These are phyloP conservation scores for Avena sativa DNA, from an alignment of 176 grass and related monocot genomes.

Conservation along the genomic window DNA sequence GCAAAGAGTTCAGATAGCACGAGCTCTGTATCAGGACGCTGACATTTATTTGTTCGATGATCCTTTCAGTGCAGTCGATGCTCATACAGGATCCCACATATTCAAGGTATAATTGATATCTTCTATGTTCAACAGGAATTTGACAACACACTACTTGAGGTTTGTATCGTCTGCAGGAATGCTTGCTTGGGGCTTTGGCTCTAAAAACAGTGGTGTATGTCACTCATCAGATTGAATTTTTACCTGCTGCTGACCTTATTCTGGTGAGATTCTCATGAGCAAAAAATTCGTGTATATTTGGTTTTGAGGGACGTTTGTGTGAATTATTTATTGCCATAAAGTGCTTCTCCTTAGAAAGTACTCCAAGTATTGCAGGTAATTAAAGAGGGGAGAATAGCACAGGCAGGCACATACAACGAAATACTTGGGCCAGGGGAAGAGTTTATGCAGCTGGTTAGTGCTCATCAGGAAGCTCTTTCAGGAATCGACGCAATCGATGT, in stretches of 20 bases:
- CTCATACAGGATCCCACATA: slow-evolving; percentile 25
- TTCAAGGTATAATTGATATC: not conserved
- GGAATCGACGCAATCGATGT: not conserved
- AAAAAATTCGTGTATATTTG: not conserved
- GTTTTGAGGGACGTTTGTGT: not conserved
- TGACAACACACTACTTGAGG: not conserved
- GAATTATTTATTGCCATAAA: not conserved
- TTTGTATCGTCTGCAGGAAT: slow-evolving; percentile 61
- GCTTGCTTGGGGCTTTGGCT: slow-evolving; percentile 57
- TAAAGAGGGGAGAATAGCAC: slow-evolving; percentile 69
- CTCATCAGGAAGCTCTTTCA: slow-evolving; percentile 64
- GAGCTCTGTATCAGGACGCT: slow-evolving; percentile 5
- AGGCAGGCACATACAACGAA: slow-evolving; percentile 56
- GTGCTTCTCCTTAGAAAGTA: not conserved
- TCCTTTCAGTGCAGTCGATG: slow-evolving; percentile 12
- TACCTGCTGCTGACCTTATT: slow-evolving; percentile 66
- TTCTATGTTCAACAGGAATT: not conserved
- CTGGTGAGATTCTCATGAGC: slow-evolving; percentile 48
- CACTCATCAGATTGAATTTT: slow-evolving; percentile 82
- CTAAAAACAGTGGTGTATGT: slow-evolving; percentile 78
- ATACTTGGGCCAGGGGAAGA: slow-evolving; percentile 65
- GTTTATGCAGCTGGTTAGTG: slow-evolving; percentile 57
- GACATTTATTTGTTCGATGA: slow-evolving; percentile 30
- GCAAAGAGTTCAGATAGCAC: slow-evolving; percentile 25
- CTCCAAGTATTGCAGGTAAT: slow-evolving; percentile 42